A percentile compares a stretch with the other conserved stretches of the same genome.
phyloP scores from a whole-genome alignment of 108 stramenopile genomes.

The Aureococcus anophagefferens region DNA sequence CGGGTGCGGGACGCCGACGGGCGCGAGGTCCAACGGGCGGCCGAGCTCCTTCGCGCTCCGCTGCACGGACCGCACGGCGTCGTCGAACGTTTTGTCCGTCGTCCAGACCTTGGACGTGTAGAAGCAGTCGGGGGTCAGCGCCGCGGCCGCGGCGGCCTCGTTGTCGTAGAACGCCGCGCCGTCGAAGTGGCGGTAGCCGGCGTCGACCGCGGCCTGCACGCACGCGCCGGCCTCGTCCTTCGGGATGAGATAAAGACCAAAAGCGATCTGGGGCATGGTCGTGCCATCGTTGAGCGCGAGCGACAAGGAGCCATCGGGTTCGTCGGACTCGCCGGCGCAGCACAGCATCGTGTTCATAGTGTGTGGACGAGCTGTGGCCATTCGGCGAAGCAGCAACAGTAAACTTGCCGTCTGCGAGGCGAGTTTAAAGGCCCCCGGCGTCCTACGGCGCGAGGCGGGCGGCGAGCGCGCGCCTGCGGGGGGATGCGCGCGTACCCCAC shows the following conservation, averaged over 20 bases:
- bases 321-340: too few relatives aligned
- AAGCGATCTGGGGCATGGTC: conserved; percentile 42
- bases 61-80: conserved; percentile 13
- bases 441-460: too few relatives aligned
- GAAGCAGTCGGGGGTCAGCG: conserved; percentile 33
- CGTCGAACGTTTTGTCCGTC: conserved; percentile 25
- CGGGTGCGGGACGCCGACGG: too few relatives aligned
- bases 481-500: too few relatives aligned
- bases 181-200: conserved; percentile 43
- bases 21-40: conserved; percentile 32
- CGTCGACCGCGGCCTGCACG: conserved; percentile 16
- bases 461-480: too few relatives aligned
- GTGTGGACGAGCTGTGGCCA: too few relatives aligned
- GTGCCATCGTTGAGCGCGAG: not conserved
- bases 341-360: too few relatives aligned
- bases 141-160: conserved; percentile 34
- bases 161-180: conserved; percentile 45
- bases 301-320: too few relatives aligned
- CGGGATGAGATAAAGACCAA: conserved; percentile 55
- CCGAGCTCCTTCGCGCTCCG: conserved; percentile 21
- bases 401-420: too few relatives aligned
- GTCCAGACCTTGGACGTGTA: conserved; percentile 37
- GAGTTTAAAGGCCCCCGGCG: too few relatives aligned
- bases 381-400: too few relatives aligned
- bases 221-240: conserved; percentile 10